Evolutionary conservation across 1,284 basidiomycete species (phyloP).

Genomic region (Puccinia brachypodii): DNA sequence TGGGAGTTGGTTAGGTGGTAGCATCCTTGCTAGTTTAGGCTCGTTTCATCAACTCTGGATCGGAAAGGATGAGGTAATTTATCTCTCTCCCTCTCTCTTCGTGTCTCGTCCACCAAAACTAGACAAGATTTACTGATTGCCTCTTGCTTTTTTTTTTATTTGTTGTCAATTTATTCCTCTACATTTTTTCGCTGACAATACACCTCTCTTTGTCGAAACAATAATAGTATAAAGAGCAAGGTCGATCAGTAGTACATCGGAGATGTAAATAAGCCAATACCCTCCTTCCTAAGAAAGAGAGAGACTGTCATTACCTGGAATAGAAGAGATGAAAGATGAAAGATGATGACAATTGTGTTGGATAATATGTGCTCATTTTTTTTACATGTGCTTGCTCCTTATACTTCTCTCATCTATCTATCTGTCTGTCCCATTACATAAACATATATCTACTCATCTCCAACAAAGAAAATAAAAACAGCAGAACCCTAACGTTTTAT

Average conservation of each 20-base stretch:
- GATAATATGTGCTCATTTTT: too few species aligned
- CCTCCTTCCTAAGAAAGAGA: neutral
- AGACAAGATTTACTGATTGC: neutral
- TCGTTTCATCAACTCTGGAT: constrained; percentile 97
- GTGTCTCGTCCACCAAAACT: neutral
- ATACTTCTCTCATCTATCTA: too few species aligned
- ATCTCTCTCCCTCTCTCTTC: neutral
- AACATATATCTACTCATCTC: too few species aligned
- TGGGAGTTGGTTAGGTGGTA: constrained; percentile 89
- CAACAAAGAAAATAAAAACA: too few species aligned
- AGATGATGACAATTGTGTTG: too few species aligned
- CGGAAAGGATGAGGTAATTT: constrained; percentile 69
- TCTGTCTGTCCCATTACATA: too few species aligned
- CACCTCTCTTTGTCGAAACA: neutral
- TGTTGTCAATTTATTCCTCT: neutral
- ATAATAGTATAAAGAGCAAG: constrained; percentile 45
- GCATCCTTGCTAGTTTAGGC: constrained; percentile 84
- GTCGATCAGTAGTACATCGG: constrained; percentile 36
- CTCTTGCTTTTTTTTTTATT: neutral
- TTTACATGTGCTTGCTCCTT: too few species aligned
- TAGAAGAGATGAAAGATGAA: too few species aligned
- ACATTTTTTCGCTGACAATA: neutral
- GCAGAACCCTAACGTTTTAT: too few species aligned
- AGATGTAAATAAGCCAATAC: constrained; percentile 37
- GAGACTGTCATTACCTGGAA: too few species aligned